These are phyloP conservation scores for Populus deltoides DNA, from an alignment of 345 rosid genomes.

Conservation along the genomic window DNA sequence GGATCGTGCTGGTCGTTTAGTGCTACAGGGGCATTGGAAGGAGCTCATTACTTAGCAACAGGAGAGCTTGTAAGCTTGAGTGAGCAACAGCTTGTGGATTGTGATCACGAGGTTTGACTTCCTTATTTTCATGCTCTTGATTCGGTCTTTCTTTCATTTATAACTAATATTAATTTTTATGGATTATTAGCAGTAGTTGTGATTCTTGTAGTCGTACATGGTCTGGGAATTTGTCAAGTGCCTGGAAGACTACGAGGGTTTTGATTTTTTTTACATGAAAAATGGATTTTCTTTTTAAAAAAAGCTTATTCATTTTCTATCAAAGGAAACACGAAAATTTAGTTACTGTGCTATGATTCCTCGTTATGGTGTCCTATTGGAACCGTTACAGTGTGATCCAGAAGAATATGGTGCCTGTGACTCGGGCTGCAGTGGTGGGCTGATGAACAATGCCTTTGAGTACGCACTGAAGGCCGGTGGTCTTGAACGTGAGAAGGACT, in stretches of 20 bases:
- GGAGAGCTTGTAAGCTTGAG: constrained; percentile 92
- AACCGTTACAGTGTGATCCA: constrained; percentile 71
- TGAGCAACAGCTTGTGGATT: constrained; percentile 97
- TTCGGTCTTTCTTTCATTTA: background rate
- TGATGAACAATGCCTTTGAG: constrained; percentile 85
- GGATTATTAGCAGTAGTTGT: no score
- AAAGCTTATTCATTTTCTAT: background rate
- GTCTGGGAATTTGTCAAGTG: no score
- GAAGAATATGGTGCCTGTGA: constrained; percentile 70
- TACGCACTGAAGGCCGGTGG: constrained; percentile 83
- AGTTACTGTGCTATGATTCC: background rate
- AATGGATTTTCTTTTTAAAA: background rate
- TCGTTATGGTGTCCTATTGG: background rate
- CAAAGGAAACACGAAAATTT: background rate
- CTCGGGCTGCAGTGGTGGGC: constrained; percentile 89
- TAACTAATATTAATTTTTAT: background rate
- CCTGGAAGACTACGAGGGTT: background rate
- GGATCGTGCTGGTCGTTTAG: constrained; percentile 99
- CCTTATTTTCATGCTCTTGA: background rate
- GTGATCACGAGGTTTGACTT: constrained; percentile 87
- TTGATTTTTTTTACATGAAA: background rate
- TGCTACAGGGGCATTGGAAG: constrained; percentile 89
- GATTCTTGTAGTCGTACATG: no score
- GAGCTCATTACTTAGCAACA: constrained; percentile 78
- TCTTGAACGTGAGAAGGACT: constrained; percentile 77